These are phyloP conservation scores for Diaporthe helianthi DNA, from an alignment of 2,329 filamentous ascomycete species.

Conservation along the genomic window DNA sequence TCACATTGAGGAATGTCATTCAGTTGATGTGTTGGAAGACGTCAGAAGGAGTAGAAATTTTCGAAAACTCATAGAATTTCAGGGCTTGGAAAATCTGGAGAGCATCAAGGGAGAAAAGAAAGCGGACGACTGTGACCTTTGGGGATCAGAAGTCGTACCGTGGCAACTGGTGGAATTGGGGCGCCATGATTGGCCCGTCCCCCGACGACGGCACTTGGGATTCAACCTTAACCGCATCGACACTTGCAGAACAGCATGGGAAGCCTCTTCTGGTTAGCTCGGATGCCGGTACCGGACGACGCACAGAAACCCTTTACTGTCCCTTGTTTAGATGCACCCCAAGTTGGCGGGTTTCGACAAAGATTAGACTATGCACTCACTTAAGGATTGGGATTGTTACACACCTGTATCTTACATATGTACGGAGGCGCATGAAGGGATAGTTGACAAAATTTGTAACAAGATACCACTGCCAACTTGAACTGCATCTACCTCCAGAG, in stretches of 20 bases:
- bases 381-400: too few species aligned
- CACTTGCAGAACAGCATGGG: not conserved
- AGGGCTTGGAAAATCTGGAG: too few species aligned
- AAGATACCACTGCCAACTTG: too few species aligned
- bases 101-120: too few species aligned
- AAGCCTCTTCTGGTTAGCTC: not conserved
- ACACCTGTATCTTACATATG: too few species aligned
- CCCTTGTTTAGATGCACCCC: not conserved
- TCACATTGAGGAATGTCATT: not conserved
- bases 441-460: too few species aligned
- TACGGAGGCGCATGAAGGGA: too few species aligned
- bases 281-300: not conserved
- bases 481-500: too few species aligned
- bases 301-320: not conserved
- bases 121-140: too few species aligned
- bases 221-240: not conserved
- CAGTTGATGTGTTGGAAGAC: not conserved
- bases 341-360: not conserved
- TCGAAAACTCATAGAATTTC: too few species aligned
- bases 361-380: not conserved
- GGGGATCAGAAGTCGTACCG: too few species aligned
- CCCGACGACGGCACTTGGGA: not conserved
- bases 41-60: not conserved
- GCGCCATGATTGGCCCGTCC: constrained; percentile 1
- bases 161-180: not conserved